A percentile compares a stretch with the other conserved stretches of the same genome.
Evolutionary conservation across 2,329 filamentous ascomycete genomes (phyloP).

Genomic region (Graphiopsis chlorocephala): DNA sequence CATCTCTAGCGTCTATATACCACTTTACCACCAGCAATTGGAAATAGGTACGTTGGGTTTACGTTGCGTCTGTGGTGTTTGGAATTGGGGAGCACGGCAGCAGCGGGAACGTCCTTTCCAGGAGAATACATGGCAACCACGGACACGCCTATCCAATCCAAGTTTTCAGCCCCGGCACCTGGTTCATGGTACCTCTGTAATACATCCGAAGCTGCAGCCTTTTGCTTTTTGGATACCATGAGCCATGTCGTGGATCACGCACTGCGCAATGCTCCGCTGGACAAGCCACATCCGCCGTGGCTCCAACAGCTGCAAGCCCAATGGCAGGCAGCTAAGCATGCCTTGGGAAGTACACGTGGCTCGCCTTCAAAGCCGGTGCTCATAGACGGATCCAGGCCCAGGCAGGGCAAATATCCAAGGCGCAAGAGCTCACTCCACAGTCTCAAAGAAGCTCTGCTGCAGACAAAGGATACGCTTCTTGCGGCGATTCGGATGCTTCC

Average conservation of each 20-base stretch:
- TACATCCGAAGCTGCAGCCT: background rate
- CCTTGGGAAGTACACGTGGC: background rate
- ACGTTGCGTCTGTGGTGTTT: background rate
- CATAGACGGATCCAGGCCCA: background rate
- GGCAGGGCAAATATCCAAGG: background rate
- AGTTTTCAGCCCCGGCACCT: background rate
- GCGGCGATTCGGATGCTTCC: background rate
- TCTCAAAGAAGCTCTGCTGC: conserved; percentile 2
- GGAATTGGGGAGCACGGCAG: background rate
- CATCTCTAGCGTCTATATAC: background rate
- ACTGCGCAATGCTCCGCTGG: conserved; percentile 9
- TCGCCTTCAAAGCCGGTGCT: background rate
- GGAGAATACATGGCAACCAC: background rate
- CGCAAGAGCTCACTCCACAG: conserved; percentile 1
- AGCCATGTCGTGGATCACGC: background rate
- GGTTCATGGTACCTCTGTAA: background rate
- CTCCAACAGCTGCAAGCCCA: conserved; percentile 7
- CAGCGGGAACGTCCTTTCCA: background rate
- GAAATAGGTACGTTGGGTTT: background rate
- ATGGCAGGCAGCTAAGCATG: conserved; percentile 6
- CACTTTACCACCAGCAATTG: background rate
- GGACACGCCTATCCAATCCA: background rate
- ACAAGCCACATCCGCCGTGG: conserved; percentile 11
- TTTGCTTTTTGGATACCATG: background rate
- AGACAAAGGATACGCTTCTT: conserved; percentile 4